Evolutionary conservation across 768 basidiomycete genomes (phyloP).

Genomic region (Artomyces pyxidatus): DNA sequence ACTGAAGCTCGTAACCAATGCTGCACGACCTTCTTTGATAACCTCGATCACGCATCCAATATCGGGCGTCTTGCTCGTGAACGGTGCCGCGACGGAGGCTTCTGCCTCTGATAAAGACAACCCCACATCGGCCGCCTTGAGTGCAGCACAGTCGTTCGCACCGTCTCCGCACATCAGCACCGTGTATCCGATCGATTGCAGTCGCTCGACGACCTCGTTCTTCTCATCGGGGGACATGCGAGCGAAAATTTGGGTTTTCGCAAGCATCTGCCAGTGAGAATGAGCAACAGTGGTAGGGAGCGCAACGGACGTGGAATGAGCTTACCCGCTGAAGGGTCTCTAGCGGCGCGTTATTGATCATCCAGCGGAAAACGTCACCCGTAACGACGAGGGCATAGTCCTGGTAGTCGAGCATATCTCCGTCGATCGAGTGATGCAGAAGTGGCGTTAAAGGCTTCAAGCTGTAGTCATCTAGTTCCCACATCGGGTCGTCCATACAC

Average conservation of each 20-base stretch:
- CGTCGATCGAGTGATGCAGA: slow-evolving; percentile 61
- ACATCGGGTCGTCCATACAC: slow-evolving; percentile 78
- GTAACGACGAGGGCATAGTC: slow-evolving; percentile 91
- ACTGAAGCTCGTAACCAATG: slow-evolving; percentile 95
- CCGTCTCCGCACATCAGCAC: slow-evolving; percentile 99
- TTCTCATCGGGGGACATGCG: slow-evolving; percentile 99
- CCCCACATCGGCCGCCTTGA: slow-evolving; percentile 98
- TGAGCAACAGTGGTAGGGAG: not conserved
- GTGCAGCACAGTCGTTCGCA: slow-evolving; percentile 96
- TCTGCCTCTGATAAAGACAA: slow-evolving; percentile 96
- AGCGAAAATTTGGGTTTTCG: slow-evolving; percentile 93
- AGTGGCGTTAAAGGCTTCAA: slow-evolving; percentile 73
- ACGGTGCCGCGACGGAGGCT: slow-evolving; percentile 96
- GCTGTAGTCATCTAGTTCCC: slow-evolving; percentile 84
- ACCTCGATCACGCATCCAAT: slow-evolving; percentile 95
- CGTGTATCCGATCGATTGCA: slow-evolving; percentile 90
- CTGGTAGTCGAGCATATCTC: slow-evolving; percentile 63
- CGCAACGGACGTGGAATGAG: not conserved
- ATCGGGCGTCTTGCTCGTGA: slow-evolving; percentile 89
- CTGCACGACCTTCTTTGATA: slow-evolving; percentile 93
- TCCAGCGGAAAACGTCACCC: slow-evolving; percentile 97
- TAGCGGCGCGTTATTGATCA: slow-evolving; percentile 88
- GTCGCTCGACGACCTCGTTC: slow-evolving; percentile 92
- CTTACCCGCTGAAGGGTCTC: slow-evolving; percentile 91
- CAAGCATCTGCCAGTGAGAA: slow-evolving; percentile 67